These are phyloP conservation scores for Fusarium sp. DNA, from an alignment of 2,329 filamentous ascomycete genomes.

Conservation along the genomic window DNA sequence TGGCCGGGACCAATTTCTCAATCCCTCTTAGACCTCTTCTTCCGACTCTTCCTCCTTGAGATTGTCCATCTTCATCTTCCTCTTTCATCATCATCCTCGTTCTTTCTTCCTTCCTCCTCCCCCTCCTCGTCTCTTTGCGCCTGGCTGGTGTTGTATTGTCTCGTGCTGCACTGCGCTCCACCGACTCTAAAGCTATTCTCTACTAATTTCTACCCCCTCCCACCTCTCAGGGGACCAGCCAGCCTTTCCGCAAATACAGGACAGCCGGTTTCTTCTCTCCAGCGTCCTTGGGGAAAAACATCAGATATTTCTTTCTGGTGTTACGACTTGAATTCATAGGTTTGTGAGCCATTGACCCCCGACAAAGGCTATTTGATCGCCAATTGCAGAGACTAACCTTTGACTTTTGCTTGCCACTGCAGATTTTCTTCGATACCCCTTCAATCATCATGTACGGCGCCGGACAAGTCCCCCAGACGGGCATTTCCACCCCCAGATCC, in stretches of 20 bases:
- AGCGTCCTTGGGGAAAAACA: slow-evolving; percentile 48
- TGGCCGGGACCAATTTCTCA: slow-evolving; percentile 44
- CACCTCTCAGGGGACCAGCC: slow-evolving; percentile 48
- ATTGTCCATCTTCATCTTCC: slow-evolving; percentile 48
- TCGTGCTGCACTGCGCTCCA: slow-evolving; percentile 45
- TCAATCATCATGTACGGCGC: slow-evolving; percentile 83
- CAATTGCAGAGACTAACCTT: slow-evolving; percentile 33
- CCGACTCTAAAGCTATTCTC: slow-evolving; percentile 43
- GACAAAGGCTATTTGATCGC: not conserved
- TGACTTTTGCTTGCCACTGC: slow-evolving; percentile 19
- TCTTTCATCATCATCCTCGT: slow-evolving; percentile 36
- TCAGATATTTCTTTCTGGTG: slow-evolving; percentile 41
- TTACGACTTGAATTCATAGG: slow-evolving; percentile 51
- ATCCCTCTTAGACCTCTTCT: slow-evolving; percentile 45
- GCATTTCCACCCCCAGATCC: slow-evolving; percentile 95
- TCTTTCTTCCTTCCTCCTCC: slow-evolving; percentile 34
- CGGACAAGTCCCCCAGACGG: slow-evolving; percentile 87
- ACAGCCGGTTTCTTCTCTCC: slow-evolving; percentile 42
- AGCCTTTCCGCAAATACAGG: slow-evolving; percentile 46
- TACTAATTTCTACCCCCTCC: slow-evolving; percentile 48
- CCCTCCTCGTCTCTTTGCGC: slow-evolving; percentile 33
- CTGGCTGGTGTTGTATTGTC: slow-evolving; percentile 49
- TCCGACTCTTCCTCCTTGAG: slow-evolving; percentile 43
- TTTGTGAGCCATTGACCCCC: slow-evolving; percentile 40
- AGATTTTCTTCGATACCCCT: slow-evolving; percentile 59